These are phyloP conservation scores for Setomelanomma holmii DNA, from an alignment of 2,329 filamentous ascomycete genomes.

Conservation along the genomic window DNA sequence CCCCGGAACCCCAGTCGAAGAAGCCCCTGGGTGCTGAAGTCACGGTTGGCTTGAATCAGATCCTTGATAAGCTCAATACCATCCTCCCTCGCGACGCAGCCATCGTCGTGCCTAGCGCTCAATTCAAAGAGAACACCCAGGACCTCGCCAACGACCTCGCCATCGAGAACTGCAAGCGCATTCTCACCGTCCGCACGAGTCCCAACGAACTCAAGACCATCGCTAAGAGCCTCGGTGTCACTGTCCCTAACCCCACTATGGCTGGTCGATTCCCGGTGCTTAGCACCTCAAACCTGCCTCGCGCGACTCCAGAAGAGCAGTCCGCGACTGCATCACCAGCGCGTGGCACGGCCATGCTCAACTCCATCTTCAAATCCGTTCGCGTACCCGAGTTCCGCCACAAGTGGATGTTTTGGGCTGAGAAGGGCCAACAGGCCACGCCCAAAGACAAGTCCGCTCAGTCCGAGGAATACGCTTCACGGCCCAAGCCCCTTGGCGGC, in stretches of 20 bases:
- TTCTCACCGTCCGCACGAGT: constrained; percentile 22
- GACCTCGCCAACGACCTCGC: constrained; percentile 30
- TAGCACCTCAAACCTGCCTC: constrained; percentile 59
- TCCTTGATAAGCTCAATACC: constrained; percentile 24
- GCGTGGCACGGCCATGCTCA: constrained; percentile 76
- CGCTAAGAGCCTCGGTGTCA: constrained; percentile 13
- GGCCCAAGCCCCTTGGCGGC: constrained; percentile 53
- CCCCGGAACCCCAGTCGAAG: constrained; percentile 13
- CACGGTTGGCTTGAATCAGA: constrained; percentile 19
- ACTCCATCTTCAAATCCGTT: constrained; percentile 53
- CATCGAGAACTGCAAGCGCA: constrained; percentile 27
- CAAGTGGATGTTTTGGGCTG: constrained; percentile 62
- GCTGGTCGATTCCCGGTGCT: constrained; percentile 43
- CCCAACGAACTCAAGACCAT: constrained; percentile 15
- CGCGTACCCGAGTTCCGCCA: constrained; percentile 59
- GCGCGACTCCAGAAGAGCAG: constrained; percentile 65
- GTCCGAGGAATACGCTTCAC: constrained; percentile 52
- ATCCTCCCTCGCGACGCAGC: constrained; percentile 9
- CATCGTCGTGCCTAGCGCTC: neutral
- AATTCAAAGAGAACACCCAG: constrained; percentile 9
- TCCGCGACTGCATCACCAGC: constrained; percentile 72
- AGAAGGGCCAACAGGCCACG: constrained; percentile 45
- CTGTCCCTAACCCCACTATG: constrained; percentile 25
- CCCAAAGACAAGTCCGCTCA: constrained; percentile 28
- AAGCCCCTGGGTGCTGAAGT: constrained; percentile 21